These are phyloP conservation scores for Colletotrichum orchidophilum DNA, from an alignment of 2,329 filamentous ascomycete genomes.

Conservation along the genomic window DNA sequence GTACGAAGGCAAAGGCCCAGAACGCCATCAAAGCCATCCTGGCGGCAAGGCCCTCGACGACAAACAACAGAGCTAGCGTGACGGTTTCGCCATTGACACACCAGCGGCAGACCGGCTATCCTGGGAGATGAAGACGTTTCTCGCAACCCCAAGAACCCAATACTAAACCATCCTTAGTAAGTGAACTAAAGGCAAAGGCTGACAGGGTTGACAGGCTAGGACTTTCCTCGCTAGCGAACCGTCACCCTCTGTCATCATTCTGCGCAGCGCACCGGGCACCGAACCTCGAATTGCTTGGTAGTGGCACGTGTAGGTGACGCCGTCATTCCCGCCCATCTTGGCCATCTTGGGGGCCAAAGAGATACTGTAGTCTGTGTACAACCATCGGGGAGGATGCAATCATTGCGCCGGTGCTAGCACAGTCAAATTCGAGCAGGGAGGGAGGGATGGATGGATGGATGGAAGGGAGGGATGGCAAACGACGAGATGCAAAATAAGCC, in stretches of 20 bases:
- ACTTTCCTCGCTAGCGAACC: neutral
- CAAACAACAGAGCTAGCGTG: neutral
- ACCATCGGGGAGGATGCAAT: neutral
- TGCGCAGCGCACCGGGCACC: neutral
- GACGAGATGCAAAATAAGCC: neutral
- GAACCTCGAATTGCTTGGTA: neutral
- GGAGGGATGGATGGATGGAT: neutral
- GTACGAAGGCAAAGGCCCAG: neutral
- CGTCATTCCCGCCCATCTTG: neutral
- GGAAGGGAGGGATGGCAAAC: neutral
- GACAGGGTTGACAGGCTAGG: neutral
- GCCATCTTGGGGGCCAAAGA: neutral
- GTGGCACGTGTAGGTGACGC: neutral
- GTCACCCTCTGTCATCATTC: neutral
- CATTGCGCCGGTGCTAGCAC: neutral
- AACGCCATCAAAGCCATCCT: neutral
- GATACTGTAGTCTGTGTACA: too few relatives aligned
- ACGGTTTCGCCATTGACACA: neutral
- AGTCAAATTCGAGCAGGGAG: neutral
- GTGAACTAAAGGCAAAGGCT: neutral
- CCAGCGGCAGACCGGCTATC: neutral
- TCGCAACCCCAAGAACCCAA: neutral
- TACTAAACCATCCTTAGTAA: neutral
- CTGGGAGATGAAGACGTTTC: slow-evolving; percentile 1
- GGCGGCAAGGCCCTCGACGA: neutral